Percentiles rank a stretch among this genome's conserved stretches.
These are phyloP conservation scores for Colletotrichum shisoi DNA, from an alignment of 2,329 filamentous ascomycete genomes.

Conservation along the genomic window DNA sequence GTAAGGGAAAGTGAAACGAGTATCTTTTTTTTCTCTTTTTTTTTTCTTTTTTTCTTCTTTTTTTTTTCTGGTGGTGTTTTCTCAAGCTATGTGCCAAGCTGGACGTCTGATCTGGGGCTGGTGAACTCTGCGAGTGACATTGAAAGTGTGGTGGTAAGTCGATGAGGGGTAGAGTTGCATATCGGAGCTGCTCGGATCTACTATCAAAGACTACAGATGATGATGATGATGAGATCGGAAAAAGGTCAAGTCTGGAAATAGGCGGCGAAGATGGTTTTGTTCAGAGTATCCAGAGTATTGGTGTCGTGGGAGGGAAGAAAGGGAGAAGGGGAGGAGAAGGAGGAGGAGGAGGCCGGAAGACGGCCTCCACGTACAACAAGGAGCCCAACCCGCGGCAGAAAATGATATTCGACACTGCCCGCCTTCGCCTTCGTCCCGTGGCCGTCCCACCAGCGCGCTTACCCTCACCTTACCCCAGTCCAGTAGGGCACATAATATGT, in stretches of 20 bases:
- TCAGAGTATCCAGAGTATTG: conserved; percentile 31
- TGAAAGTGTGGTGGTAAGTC: conserved; percentile 36
- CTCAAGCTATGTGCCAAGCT: conserved; percentile 39
- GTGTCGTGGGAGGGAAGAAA: conserved; percentile 34
- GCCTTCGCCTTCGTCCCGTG: conserved; percentile 30
- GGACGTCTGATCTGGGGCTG: conserved; percentile 38
- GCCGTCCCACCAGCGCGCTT: conserved; percentile 30
- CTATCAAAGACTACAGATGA: conserved; percentile 33
- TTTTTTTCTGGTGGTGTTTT: conserved; percentile 17
- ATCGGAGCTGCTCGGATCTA: conserved; percentile 36
- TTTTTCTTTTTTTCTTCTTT: no score
- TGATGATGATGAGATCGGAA: conserved; percentile 35
- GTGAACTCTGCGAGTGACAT: conserved; percentile 36
- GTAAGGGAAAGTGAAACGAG: neutral
- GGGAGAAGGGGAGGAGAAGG: neutral
- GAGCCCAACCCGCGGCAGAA: conserved; percentile 37
- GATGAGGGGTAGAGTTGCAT: conserved; percentile 38
- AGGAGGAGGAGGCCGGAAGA: conserved; percentile 2
- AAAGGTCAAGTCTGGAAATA: conserved; percentile 21
- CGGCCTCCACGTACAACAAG: conserved; percentile 21
- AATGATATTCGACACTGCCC: conserved; percentile 36
- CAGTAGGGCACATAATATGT: conserved; percentile 34
- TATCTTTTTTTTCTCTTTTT: conserved; percentile 2
- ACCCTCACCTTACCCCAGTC: conserved; percentile 19
- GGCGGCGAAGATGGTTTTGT: conserved; percentile 34